A percentile compares a stretch with the other conserved stretches of the same genome.
Conservation (phyloP, 2,329 filamentous ascomycete genomes). For the Verticillium nubilum region DNA sequence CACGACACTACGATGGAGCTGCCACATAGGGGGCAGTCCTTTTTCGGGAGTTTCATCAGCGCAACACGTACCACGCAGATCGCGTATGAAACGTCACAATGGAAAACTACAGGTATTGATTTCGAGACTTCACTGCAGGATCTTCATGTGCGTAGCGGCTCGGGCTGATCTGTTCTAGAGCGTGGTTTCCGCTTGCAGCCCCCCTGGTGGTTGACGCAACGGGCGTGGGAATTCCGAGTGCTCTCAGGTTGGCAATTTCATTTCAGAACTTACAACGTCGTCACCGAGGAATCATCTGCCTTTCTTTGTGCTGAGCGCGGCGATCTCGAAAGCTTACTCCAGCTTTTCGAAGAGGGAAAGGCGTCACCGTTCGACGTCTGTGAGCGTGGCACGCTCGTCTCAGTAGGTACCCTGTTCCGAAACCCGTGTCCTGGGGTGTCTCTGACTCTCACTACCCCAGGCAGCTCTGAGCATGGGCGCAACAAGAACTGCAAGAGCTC, state of each 20-base stretch:
- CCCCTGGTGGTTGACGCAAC: slow-evolving; percentile 1
- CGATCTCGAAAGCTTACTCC: neutral
- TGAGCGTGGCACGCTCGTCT: neutral
- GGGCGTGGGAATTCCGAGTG: neutral
- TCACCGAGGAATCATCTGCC: neutral
- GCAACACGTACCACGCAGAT: neutral
- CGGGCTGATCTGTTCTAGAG: neutral
- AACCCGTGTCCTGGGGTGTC: neutral
- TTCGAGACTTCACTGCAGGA: no score
- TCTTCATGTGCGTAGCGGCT: neutral
- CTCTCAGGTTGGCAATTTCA: neutral
- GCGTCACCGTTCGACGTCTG: neutral
- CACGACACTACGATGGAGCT: neutral
- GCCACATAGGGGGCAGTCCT: neutral
- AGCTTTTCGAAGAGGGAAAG: neutral
- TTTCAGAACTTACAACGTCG: neutral
- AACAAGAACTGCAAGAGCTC: no score
- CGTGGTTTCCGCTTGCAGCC: neutral
- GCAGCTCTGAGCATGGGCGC: neutral
- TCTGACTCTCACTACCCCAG: neutral
- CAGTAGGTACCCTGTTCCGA: neutral
- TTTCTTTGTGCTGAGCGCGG: rapidly evolving
- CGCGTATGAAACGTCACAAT: neutral
- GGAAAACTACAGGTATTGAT: neutral
- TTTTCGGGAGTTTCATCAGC: slow-evolving; percentile 2